These are phyloP conservation scores for Orychophragmus violaceus DNA, from an alignment of 345 rosid genomes.

Conservation along the genomic window DNA sequence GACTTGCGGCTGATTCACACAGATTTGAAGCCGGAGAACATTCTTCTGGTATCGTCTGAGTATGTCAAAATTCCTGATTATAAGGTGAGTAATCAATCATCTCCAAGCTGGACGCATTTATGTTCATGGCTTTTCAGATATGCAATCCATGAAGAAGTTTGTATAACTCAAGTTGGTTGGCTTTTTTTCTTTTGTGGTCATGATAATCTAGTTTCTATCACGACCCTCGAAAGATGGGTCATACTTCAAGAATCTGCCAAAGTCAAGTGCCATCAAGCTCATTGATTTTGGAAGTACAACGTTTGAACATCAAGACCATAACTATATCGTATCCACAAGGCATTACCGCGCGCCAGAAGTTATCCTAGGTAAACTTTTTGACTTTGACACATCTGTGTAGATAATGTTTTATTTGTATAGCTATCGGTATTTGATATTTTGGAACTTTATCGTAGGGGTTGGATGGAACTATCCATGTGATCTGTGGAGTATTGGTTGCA, in stretches of 20 bases:
- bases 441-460: constrained; percentile 39
- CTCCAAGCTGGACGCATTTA: background rate
- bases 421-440: background rate
- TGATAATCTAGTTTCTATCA: constrained; percentile 43
- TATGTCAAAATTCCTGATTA: constrained; percentile 71
- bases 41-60: constrained; percentile 70
- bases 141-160: background rate
- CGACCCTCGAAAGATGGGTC: constrained; percentile 65
- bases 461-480: constrained; percentile 90
- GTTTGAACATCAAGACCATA: constrained; percentile 76
- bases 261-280: constrained; percentile 68
- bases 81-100: constrained; percentile 38
- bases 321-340: constrained; percentile 70
- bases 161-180: constrained; percentile 4
- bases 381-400: background rate
- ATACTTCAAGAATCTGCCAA: constrained; percentile 68
- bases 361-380: constrained; percentile 48
- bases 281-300: constrained; percentile 88
- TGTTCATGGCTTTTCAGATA: background rate
- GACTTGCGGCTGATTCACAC: constrained; percentile 73
- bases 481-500: constrained; percentile 79
- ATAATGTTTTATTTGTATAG: background rate
- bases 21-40: constrained; percentile 81
- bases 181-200: constrained; percentile 1
- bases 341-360: constrained; percentile 89